These are phyloP conservation scores for Aspergillus cavernicola DNA, from an alignment of 495 filamentous ascomycete genomes.

Conservation along the genomic window DNA sequence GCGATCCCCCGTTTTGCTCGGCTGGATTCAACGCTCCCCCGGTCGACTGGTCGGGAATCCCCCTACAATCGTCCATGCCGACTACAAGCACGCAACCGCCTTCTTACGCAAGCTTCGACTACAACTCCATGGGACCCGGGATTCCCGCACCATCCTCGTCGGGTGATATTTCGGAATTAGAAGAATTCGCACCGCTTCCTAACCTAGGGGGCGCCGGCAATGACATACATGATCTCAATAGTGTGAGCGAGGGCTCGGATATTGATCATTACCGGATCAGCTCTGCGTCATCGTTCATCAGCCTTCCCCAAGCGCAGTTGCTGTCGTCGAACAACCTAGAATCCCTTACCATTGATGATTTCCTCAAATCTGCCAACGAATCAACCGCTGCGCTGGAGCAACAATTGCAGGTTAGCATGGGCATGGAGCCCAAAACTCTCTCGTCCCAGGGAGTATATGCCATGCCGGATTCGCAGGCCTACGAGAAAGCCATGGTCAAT, in stretches of 20 bases:
- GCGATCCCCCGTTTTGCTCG: conserved; percentile 63
- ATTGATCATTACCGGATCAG: conserved; percentile 51
- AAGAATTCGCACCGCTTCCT: conserved; percentile 53
- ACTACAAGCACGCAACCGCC: conserved; percentile 66
- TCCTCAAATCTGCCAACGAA: conserved; percentile 52
- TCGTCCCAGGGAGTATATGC: conserved; percentile 33
- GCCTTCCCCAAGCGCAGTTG: conserved; percentile 48
- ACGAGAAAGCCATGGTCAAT: conserved; percentile 21
- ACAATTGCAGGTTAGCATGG: conserved; percentile 44
- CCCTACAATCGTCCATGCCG: conserved; percentile 56
- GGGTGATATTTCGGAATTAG: conserved; percentile 71
- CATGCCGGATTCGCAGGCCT: conserved; percentile 28
- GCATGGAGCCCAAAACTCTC: conserved; percentile 35
- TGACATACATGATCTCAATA: conserved; percentile 44
- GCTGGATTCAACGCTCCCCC: conserved; percentile 59
- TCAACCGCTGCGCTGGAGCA: conserved; percentile 46
- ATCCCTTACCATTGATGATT: conserved; percentile 61
- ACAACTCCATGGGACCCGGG: conserved; percentile 46
- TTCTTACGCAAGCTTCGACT: conserved; percentile 67
- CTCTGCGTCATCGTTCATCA: conserved; percentile 51
- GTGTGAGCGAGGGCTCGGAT: conserved; percentile 53
- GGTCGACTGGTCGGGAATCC: conserved; percentile 73
- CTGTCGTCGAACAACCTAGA: conserved; percentile 52
- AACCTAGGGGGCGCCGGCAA: conserved; percentile 28
- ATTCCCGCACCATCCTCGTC: conserved; percentile 64